A percentile compares a stretch with the other conserved stretches of the same genome.
phyloP scores from a whole-genome alignment of 2,329 filamentous ascomycete genomes.

The Sarocladium oryzae region DNA sequence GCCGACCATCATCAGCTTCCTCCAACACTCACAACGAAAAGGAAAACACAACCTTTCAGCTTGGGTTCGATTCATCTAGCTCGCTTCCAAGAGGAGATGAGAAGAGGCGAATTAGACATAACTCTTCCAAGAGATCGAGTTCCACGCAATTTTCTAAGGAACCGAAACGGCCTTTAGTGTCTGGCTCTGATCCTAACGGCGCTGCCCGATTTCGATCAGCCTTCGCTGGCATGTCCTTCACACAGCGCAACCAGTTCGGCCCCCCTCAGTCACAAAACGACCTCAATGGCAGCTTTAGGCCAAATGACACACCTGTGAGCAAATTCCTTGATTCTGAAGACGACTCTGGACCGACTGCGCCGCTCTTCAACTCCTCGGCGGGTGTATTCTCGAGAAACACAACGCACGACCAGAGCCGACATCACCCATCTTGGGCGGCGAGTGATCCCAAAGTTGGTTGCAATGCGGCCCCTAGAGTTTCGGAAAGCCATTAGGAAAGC shows the following conservation, averaged over 20 bases:
- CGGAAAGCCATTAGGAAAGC: conserved; percentile 20
- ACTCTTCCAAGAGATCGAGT: too few species aligned
- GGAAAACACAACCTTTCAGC: too few species aligned
- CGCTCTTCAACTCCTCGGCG: background rate
- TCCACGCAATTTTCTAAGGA: too few species aligned
- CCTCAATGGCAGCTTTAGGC: background rate
- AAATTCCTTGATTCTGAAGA: background rate
- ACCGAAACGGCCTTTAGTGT: background rate
- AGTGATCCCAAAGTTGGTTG: background rate
- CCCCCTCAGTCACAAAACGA: background rate
- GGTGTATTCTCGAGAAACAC: conserved; percentile 10
- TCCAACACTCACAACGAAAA: too few species aligned
- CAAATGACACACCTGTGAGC: background rate
- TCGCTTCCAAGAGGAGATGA: too few species aligned
- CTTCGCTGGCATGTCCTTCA: conserved; percentile 1
- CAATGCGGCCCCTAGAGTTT: conserved; percentile 14
- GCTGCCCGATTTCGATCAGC: background rate
- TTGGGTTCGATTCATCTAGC: too few species aligned
- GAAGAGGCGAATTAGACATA: too few species aligned
- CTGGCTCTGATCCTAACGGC: background rate
- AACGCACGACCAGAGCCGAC: background rate
- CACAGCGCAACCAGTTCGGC: background rate
- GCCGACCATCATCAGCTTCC: too few species aligned
- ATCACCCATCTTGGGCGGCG: background rate
- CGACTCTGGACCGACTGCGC: background rate